These are phyloP conservation scores for Auricularia heimuer DNA, from an alignment of 768 basidiomycete genomes.

Conservation along the genomic window DNA sequence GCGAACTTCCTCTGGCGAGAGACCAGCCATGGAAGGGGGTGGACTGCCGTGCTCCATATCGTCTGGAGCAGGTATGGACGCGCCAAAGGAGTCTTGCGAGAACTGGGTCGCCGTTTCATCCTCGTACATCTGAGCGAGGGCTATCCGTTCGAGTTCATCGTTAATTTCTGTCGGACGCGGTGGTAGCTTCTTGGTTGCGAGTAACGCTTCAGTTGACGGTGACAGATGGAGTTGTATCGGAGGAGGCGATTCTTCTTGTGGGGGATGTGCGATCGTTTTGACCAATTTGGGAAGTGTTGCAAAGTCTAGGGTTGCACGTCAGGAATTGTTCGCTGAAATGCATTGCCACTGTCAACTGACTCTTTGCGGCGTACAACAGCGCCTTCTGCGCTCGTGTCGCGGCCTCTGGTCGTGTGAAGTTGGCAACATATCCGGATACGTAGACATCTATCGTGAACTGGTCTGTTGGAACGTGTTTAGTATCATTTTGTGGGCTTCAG, in stretches of 20 bases:
- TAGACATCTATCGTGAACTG: slow-evolving; percentile 62
- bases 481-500: background rate
- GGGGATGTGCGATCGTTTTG: slow-evolving; percentile 15
- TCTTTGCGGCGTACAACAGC: slow-evolving; percentile 68
- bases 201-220: slow-evolving; percentile 31
- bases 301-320: slow-evolving; percentile 38
- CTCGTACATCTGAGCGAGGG: slow-evolving; percentile 8
- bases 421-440: slow-evolving; percentile 68
- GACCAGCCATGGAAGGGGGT: background rate
- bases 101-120: background rate
- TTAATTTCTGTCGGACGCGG: slow-evolving; percentile 50
- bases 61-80: background rate
- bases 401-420: slow-evolving; percentile 44
- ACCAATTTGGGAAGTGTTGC: slow-evolving; percentile 58
- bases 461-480: slow-evolving; percentile 10
- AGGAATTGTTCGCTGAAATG: slow-evolving; percentile 5
- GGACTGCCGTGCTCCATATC: background rate
- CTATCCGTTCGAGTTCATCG: slow-evolving; percentile 47
- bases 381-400: slow-evolving; percentile 67
- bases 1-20: slow-evolving; percentile 26
- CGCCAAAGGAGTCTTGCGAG: background rate
- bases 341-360: slow-evolving; percentile 27
- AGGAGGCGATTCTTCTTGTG: slow-evolving; percentile 11
- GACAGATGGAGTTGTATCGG: slow-evolving; percentile 18
- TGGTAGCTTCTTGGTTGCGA: slow-evolving; percentile 38